Base-by-base conservation (phyloP, 176 grass and related monocot species). In the Triticum timopheevii region DNA sequence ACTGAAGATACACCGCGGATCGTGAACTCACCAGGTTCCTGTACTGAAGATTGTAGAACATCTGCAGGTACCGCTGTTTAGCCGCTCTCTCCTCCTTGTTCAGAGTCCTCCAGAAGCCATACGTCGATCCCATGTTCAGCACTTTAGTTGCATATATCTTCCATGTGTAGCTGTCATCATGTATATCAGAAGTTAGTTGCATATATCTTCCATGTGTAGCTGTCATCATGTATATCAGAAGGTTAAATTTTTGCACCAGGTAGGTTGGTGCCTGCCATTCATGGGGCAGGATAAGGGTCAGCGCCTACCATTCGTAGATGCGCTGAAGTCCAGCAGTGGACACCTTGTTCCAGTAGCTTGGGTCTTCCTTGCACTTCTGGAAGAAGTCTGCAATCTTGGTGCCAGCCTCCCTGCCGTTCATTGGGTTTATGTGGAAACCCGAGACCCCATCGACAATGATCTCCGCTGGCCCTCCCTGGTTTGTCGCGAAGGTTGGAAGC, bases 151-250 rank as follows among this genome's bases (percentile, higher is more conserved):
- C 97, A n/a, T 99, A 99, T 20, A 99, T 99, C 87, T 99, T 96
- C 97, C 97, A 96, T 30, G 97, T 99, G 83, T 99, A 99, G 72
- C 97, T 99, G 87, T 69, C 49, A 79, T 74, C 45, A 77, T 39
- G 66, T 0, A 63, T 16, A 65, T 6, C 24, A 13, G 7, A 69
- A 28, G 67, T 77, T 96, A 61, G 79, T 91, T 7, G 97, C 97
- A n/a, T 99, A 99, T 20, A 99, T 99, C 87, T 99, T 96, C 97
- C 97, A 96, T 30, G 97, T 99, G 83, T 99, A 99, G 72, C 97
- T 99, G 87, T 69, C 49, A 79, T 74, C 45, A 77, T 39, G 66
- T 0, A 63, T 16, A 65, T 6, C 24, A 13, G 7, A 69, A 28
- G 67, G 16, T 89, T 63, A 85, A 13, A 8, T 2, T 67, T 61